Percentiles rank a stretch among this genome's conserved stretches.
These are phyloP conservation scores for Phytophthora cryptogea DNA, from an alignment of 352 stramenopile genomes.

Conservation along the genomic window DNA sequence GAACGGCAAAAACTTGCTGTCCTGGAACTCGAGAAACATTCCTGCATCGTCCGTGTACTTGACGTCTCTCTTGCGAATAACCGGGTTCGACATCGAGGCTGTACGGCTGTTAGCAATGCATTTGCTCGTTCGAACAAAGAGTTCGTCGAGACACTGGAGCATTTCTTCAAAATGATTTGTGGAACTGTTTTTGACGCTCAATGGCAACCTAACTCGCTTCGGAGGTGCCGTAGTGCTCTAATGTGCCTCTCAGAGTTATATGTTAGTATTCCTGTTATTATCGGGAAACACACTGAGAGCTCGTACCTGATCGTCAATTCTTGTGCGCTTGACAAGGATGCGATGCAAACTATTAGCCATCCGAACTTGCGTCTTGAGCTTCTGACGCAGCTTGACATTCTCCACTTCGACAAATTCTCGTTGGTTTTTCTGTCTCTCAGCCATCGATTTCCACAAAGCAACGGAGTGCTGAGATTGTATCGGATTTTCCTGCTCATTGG, in stretches of 20 bases:
- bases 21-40: conserved; percentile 38
- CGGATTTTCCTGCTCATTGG: neutral
- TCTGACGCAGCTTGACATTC: conserved; percentile 44
- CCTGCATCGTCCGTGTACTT: conserved; percentile 25
- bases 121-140: conserved; percentile 9
- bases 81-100: conserved; percentile 11
- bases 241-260: neutral
- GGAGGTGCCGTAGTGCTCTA: neutral
- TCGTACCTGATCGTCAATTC: conserved; percentile 18
- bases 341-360: conserved; percentile 40
- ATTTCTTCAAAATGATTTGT: conserved; percentile 12
- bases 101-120: neutral
- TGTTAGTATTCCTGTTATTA: neutral
- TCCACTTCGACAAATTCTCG: conserved; percentile 38
- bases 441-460: conserved; percentile 44
- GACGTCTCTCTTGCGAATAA: conserved; percentile 23
- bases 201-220: conserved; percentile 11
- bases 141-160: conserved; percentile 11
- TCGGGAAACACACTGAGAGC: neutral
- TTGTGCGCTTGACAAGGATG: conserved; percentile 35
- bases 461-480: conserved; percentile 10
- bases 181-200: neutral
- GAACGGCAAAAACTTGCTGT: conserved; percentile 37
- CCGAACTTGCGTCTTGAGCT: conserved; percentile 46
- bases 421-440: conserved; percentile 41